phyloP scores from a whole-genome alignment of 2,329 filamentous ascomycete species.

The Penicillium rolfsii region DNA sequence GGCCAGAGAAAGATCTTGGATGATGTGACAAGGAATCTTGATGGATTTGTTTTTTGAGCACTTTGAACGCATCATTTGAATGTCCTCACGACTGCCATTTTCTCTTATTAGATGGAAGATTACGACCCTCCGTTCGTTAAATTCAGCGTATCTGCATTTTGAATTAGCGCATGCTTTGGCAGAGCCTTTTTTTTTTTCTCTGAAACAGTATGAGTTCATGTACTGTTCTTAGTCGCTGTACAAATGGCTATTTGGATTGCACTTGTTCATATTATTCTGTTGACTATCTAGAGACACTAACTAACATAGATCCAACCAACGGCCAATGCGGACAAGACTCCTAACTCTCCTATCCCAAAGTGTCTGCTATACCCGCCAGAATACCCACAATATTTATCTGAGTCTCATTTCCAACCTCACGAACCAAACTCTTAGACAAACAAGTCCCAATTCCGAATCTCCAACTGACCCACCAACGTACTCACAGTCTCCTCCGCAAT shows the following conservation, averaged over 20 bases:
- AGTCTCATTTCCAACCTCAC: not conserved
- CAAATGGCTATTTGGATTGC: not conserved
- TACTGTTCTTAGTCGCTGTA: too few relatives aligned
- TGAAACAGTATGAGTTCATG: not conserved
- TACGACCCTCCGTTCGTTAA: not conserved
- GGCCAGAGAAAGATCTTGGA: conserved; percentile 12
- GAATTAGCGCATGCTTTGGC: conserved; percentile 1
- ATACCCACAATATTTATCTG: not conserved
- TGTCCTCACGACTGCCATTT: not conserved
- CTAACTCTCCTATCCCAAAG: not conserved
- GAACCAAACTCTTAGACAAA: conserved; percentile 54
- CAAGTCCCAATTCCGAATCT: conserved; percentile 78
- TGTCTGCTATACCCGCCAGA: not conserved
- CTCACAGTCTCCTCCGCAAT: conserved; percentile 38
- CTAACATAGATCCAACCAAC: not conserved
- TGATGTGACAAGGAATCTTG: conserved; percentile 16
- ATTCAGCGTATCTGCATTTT: not conserved
- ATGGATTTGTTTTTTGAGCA: conserved; percentile 11
- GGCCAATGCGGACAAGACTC: not conserved
- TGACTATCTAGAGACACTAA: conserved; percentile 8
- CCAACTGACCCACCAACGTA: conserved; percentile 70
- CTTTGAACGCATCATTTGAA: not conserved
- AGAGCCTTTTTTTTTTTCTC: not conserved
- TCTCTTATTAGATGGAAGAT: not conserved
- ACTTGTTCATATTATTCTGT: conserved; percentile 11